These are phyloP conservation scores for Seminavis robusta DNA, from an alignment of 108 stramenopile genomes.

Conservation along the genomic window DNA sequence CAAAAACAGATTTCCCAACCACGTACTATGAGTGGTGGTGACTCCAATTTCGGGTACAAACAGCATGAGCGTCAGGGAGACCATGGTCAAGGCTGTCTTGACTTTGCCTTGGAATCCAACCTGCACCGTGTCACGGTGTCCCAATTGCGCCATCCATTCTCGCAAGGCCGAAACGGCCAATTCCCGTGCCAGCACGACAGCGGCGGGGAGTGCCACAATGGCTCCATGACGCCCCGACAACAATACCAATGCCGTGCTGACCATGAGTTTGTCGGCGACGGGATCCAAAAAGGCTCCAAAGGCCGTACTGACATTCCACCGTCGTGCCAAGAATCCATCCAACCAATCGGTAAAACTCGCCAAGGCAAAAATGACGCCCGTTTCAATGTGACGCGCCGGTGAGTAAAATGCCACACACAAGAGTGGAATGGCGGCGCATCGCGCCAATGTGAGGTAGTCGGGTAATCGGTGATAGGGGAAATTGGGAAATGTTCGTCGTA, in stretches of 20 bases:
- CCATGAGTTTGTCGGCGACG: slow-evolving; percentile 97
- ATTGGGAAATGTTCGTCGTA: slow-evolving; percentile 54
- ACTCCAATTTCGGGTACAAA: slow-evolving; percentile 36
- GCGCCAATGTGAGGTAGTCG: slow-evolving; percentile 64
- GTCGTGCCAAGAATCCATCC: slow-evolving; percentile 89
- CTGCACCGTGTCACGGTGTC: slow-evolving; percentile 77
- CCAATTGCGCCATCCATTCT: slow-evolving; percentile 93
- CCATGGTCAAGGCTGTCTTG: slow-evolving; percentile 84
- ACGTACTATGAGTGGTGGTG: too few species aligned
- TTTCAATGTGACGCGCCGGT: slow-evolving; percentile 25
- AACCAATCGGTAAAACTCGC: slow-evolving; percentile 87
- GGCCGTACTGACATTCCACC: slow-evolving; percentile 71
- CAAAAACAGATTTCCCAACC: slow-evolving; percentile 14
- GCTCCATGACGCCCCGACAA: slow-evolving; percentile 74
- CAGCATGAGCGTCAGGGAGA: slow-evolving; percentile 59
- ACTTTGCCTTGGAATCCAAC: slow-evolving; percentile 86
- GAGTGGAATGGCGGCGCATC: slow-evolving; percentile 72
- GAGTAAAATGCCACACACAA: slow-evolving; percentile 47
- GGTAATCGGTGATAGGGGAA: slow-evolving; percentile 75
- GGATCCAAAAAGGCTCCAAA: slow-evolving; percentile 98
- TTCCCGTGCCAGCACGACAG: slow-evolving; percentile 87
- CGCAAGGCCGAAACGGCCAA: slow-evolving; percentile 89
- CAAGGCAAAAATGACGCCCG: slow-evolving; percentile 54
- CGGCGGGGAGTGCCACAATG: slow-evolving; percentile 65
- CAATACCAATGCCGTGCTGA: slow-evolving; percentile 83